phyloP scores from a whole-genome alignment of 73 alveolate species.

The Stentor coeruleus region DNA sequence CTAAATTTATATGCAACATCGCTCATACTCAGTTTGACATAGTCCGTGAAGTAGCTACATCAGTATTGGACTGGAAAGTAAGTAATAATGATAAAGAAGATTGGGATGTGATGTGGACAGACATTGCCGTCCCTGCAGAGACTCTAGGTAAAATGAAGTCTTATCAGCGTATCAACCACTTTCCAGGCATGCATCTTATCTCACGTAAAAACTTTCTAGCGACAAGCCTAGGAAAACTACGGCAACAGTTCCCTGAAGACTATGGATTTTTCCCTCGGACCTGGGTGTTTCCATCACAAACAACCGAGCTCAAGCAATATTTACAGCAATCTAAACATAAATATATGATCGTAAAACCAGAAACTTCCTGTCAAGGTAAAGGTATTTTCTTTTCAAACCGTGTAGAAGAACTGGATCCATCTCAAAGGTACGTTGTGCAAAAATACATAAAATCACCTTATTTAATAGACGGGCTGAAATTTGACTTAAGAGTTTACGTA shows the following conservation, averaged over 20 bases:
- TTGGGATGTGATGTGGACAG: slow-evolving; percentile 19
- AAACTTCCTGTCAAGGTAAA: slow-evolving; percentile 55
- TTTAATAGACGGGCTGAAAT: slow-evolving; percentile 90
- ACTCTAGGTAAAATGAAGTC: slow-evolving; percentile 24
- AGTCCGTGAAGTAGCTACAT: background rate
- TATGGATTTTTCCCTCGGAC: slow-evolving; percentile 81
- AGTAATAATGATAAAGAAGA: background rate
- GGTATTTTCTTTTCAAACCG: slow-evolving; percentile 68
- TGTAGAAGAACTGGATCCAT: slow-evolving; percentile 52
- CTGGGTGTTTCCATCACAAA: slow-evolving; percentile 37
- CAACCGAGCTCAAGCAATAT: background rate
- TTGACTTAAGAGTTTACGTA: slow-evolving; percentile 86
- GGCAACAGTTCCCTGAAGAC: slow-evolving; percentile 66
- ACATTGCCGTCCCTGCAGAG: slow-evolving; percentile 13
- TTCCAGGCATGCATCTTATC: slow-evolving; percentile 68
- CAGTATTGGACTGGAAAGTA: background rate
- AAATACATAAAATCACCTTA: slow-evolving; percentile 85
- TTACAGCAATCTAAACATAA: background rate
- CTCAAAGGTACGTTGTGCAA: slow-evolving; percentile 75
- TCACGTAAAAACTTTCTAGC: slow-evolving; percentile 64
- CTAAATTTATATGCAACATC: background rate
- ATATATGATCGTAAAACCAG: slow-evolving; percentile 32
- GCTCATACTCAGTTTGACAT: background rate
- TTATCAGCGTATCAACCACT: slow-evolving; percentile 63
- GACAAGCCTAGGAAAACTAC: slow-evolving; percentile 54